Percentiles rank a stretch among this genome's conserved stretches.
Conservation (phyloP, 257 asterid species). For the Nicotiana obtusifolia region DNA sequence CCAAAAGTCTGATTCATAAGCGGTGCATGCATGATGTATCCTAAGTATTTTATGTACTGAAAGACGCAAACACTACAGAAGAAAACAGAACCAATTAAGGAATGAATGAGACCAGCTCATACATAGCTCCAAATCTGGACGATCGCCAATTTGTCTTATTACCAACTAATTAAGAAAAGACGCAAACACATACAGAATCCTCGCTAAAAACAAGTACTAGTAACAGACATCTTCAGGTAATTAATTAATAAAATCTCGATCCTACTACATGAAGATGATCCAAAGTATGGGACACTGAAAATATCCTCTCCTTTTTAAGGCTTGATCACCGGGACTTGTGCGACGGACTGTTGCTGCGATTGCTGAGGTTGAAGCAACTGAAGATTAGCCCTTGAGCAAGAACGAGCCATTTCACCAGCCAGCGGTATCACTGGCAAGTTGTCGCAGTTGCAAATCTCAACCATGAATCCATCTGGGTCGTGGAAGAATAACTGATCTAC, state of each 20-base stretch:
- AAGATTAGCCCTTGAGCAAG: conserved; percentile 63
- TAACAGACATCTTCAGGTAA: neutral
- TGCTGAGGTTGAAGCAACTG: conserved; percentile 51
- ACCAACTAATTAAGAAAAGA: neutral
- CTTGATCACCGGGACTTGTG: conserved; percentile 25
- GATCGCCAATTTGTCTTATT: conserved; percentile 10
- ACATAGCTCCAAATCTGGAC: neutral
- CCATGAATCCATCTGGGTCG: conserved; percentile 96
- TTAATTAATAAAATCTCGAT: neutral
- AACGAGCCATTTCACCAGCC: conserved; percentile 63
- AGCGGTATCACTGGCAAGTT: conserved; percentile 70
- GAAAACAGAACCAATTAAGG: neutral
- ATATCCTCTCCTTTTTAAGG: neutral
- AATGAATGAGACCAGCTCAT: neutral
- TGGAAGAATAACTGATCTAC: conserved; percentile 92
- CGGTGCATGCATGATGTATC: neutral
- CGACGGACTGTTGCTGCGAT: conserved; percentile 39
- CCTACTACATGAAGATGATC: neutral
- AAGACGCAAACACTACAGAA: neutral
- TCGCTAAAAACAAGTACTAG: neutral
- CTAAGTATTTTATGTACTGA: no score
- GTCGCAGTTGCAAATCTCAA: conserved; percentile 93
- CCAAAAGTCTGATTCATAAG: neutral
- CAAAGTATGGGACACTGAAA: neutral
- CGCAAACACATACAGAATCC: neutral